Base-by-base conservation (phyloP, 352 stramenopile genomes). In the Phytopythium chamaehyphon region DNA sequence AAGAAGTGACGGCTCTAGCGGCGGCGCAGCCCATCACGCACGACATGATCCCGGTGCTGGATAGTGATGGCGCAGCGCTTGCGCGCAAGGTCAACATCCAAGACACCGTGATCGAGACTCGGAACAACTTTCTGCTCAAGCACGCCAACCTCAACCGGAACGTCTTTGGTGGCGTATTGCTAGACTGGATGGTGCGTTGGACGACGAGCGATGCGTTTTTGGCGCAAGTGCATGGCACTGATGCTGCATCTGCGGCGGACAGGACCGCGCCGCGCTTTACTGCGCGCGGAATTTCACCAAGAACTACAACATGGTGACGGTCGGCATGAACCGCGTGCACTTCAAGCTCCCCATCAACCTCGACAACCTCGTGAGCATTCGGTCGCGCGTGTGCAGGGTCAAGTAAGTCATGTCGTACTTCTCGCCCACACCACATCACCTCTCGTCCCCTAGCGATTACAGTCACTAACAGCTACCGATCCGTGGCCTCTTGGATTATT, bases 321-420 rank as follows among this genome's bases (percentile, higher is more conserved):
- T 77, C 47, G 69, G 59, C 18, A 80, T 78, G 66, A 83, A 81
- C 59, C 73, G 73, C 47, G 70, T 77, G 22, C 52, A 80, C 50
- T 84, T 84, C 52, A 76, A 79, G 62, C 53, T 77, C 22, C 68
- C 68, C 33, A 77, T 77, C 37, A 61, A 43, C 3, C 46, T 69
- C 6, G 61, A 59, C 55, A 68, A 84, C 54, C 62, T 82, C 26
- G 68, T 79, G 39, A 82, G 62, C 57, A 77, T 84, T 40, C 64
- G 67, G 40, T 64, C 54, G 40, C 73, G 59, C 31, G 69, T 75
- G 47, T 80, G 66, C 39, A 63, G 61, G 35, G 69, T 59, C 66
- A 71, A 61, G 69, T 80, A 43, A 6, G 52, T 55, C 15, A 28
- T 42, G 22, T 12, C 9, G 9, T 11, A 14, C 18, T 39, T 40